phyloP scores from a whole-genome alignment of 768 basidiomycete genomes.

The Kondoa malvinella region DNA sequence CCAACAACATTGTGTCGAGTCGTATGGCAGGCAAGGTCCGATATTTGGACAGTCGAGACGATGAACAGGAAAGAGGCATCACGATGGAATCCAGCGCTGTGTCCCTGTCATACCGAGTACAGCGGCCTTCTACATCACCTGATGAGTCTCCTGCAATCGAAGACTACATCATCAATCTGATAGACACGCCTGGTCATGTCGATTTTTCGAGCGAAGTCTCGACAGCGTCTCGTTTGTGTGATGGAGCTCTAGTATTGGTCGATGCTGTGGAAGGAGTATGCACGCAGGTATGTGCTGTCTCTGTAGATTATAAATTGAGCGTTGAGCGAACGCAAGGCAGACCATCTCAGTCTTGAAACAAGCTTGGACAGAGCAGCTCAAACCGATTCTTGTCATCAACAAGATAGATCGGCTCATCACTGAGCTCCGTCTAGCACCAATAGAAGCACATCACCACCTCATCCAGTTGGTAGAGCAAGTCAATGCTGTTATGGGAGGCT shows the following conservation, averaged over 20 bases:
- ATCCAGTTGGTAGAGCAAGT: conserved; percentile 84
- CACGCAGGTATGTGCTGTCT: conserved; percentile 55
- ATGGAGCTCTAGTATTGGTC: conserved; percentile 85
- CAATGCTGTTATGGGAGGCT: conserved; percentile 92
- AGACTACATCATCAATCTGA: conserved; percentile 79
- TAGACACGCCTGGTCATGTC: conserved; percentile 97
- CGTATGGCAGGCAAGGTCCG: conserved; percentile 91
- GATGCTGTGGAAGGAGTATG: conserved; percentile 97
- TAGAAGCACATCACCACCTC: conserved; percentile 90
- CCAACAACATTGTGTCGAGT: conserved; percentile 91
- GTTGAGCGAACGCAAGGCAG: too few relatives aligned
- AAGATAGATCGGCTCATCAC: conserved; percentile 87
- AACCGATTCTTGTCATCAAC: conserved; percentile 88
- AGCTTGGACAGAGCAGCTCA: conserved; percentile 75
- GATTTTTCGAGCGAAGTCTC: conserved; percentile 97
- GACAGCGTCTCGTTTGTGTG: conserved; percentile 77
- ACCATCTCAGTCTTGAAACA: conserved; percentile 89
- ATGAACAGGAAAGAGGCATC: conserved; percentile 92
- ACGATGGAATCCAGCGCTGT: conserved; percentile 98
- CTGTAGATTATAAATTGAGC: too few relatives aligned
- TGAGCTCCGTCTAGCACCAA: conserved; percentile 74
- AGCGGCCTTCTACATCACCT: conserved; percentile 32
- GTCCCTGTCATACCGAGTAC: conserved; percentile 68
- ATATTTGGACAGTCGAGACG: conserved; percentile 86
- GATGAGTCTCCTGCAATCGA: conserved; percentile 39